A percentile compares a stretch with the other conserved stretches of the same genome.
Conservation (phyloP, 768 basidiomycete genomes). For the Leucosporidium yakuticum region DNA sequence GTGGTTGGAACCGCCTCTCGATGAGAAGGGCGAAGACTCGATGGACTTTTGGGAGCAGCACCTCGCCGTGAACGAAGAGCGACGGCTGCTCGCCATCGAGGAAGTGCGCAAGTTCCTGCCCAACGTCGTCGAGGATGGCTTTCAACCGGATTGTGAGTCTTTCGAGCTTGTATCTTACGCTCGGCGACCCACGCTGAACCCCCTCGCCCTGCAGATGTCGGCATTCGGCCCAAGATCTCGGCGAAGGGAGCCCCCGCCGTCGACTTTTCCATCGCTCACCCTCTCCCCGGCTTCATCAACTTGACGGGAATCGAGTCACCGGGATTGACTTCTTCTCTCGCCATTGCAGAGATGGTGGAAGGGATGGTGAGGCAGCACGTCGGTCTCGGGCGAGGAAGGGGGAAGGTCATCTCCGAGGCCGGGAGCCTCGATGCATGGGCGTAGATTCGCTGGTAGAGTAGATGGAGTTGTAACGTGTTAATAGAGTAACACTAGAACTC, state of each 20-base stretch:
- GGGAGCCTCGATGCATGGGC: no score
- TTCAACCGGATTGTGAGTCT: constrained; percentile 66
- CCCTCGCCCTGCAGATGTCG: constrained; percentile 31
- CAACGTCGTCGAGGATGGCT: constrained; percentile 53
- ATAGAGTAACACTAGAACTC: no score
- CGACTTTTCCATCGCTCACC: constrained; percentile 55
- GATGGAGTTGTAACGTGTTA: no score
- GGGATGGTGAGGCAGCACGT: constrained; percentile 30
- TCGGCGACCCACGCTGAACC: no score
- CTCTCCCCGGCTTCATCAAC: constrained; percentile 57
- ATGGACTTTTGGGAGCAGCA: constrained; percentile 70
- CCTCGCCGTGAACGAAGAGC: constrained; percentile 59
- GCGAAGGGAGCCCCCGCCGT: constrained; percentile 57
- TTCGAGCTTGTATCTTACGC: background rate
- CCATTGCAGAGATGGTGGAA: constrained; percentile 68
- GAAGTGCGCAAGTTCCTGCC: constrained; percentile 73
- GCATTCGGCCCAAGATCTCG: constrained; percentile 71
- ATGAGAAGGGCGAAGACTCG: constrained; percentile 46
- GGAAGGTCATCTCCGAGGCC: no score
- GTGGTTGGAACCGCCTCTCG: constrained; percentile 57
- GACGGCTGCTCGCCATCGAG: constrained; percentile 58
- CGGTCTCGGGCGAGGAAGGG: no score
- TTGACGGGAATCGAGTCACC: constrained; percentile 88
- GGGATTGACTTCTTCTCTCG: constrained; percentile 78
- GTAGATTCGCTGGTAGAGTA: no score